Evolutionary conservation across 2,329 filamentous ascomycete species (phyloP).

Genomic region (Aureobasidium zeae): DNA sequence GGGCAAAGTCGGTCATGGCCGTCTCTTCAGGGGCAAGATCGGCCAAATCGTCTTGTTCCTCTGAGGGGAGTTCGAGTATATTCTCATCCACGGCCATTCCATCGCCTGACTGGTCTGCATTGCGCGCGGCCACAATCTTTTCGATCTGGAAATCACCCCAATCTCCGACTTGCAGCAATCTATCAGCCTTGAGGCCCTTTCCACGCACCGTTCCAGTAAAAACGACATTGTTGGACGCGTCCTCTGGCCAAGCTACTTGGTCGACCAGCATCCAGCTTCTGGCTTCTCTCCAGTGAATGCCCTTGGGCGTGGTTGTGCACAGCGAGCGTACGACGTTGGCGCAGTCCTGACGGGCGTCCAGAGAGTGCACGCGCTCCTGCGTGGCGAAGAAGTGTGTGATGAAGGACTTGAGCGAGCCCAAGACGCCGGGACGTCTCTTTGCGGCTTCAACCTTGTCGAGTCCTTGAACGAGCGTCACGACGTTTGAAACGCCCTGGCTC

Average conservation of each 20-base stretch:
- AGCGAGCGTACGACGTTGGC: slow-evolving; percentile 83
- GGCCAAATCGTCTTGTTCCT: slow-evolving; percentile 73
- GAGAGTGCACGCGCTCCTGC: slow-evolving; percentile 80
- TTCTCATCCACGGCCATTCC: slow-evolving; percentile 60
- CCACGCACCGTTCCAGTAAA: slow-evolving; percentile 81
- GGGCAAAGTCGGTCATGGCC: slow-evolving; percentile 53
- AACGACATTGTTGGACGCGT: slow-evolving; percentile 30
- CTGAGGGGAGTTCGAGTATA: slow-evolving; percentile 60
- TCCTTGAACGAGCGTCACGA: slow-evolving; percentile 67
- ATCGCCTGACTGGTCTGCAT: slow-evolving; percentile 47
- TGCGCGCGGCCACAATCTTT: slow-evolving; percentile 70
- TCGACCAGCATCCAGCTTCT: slow-evolving; percentile 93
- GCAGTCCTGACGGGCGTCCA: slow-evolving; percentile 84
- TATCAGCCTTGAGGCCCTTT: slow-evolving; percentile 77
- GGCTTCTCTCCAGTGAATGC: slow-evolving; percentile 90
- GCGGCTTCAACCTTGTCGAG: slow-evolving; percentile 68
- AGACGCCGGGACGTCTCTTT: slow-evolving; percentile 67
- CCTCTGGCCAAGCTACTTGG: slow-evolving; percentile 60
- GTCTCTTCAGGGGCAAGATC: slow-evolving; percentile 81
- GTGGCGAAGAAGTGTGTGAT: slow-evolving; percentile 91
- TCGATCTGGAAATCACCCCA: slow-evolving; percentile 92
- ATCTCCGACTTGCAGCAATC: slow-evolving; percentile 81
- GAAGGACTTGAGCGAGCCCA: slow-evolving; percentile 79
- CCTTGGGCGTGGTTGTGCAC: slow-evolving; percentile 87
- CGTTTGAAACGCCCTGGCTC: slow-evolving; percentile 86